A percentile compares a stretch with the other conserved stretches of the same genome.
These are phyloP conservation scores for Chaetomium olivaceum DNA, from an alignment of 2,329 filamentous ascomycete species.

Conservation along the genomic window DNA sequence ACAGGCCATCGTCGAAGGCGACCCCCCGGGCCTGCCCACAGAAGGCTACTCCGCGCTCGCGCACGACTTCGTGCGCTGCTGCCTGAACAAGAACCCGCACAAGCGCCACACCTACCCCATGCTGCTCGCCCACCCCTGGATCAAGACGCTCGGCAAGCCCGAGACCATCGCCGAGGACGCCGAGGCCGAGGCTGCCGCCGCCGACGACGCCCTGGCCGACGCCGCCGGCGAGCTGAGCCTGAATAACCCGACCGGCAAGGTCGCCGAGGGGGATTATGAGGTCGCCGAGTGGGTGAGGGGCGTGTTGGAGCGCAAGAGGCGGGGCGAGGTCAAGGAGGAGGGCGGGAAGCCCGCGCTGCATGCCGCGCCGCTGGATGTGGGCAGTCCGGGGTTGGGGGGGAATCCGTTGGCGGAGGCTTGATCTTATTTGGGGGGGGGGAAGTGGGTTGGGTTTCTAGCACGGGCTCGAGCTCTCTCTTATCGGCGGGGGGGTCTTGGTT, in stretches of 20 bases:
- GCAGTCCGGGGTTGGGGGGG: conserved; percentile 56
- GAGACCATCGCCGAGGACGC: conserved; percentile 41
- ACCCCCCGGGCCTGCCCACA: conserved; percentile 83
- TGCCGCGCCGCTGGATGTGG: conserved; percentile 77
- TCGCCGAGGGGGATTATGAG: conserved; percentile 69
- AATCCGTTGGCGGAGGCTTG: conserved; percentile 39
- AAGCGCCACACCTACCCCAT: conserved; percentile 92
- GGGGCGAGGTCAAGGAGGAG: conserved; percentile 50
- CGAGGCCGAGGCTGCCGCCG: conserved; percentile 37
- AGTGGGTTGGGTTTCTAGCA: neutral
- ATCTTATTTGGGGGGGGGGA: neutral
- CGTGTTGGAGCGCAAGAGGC: conserved; percentile 67
- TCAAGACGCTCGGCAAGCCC: conserved; percentile 48
- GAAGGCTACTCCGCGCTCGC: conserved; percentile 77
- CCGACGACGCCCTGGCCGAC: conserved; percentile 41
- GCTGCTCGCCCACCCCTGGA: conserved; percentile 87
- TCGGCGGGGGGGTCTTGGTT: neutral
- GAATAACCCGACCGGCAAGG: conserved; percentile 33
- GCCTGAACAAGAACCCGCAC: conserved; percentile 88
- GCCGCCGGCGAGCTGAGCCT: conserved; percentile 49
- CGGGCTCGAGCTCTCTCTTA: neutral
- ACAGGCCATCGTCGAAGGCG: conserved; percentile 95
- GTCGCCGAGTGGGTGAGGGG: conserved; percentile 81
- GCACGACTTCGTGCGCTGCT: conserved; percentile 82
- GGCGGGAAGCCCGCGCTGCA: conserved; percentile 78